Evolutionary conservation across 2,329 filamentous ascomycete genomes (phyloP).

Genomic region (Penicillium vulpinum): DNA sequence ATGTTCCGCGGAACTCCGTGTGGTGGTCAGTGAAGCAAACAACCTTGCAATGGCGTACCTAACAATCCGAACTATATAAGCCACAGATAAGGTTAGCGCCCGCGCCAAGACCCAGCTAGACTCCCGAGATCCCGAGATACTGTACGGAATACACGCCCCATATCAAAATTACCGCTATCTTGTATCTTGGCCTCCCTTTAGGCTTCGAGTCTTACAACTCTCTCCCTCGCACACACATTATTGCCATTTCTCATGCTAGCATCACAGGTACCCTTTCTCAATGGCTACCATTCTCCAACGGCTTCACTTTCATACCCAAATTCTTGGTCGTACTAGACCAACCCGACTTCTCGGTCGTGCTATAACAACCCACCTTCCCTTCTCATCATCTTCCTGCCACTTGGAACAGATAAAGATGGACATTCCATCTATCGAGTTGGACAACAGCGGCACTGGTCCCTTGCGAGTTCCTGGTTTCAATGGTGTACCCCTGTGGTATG

Average conservation of each 20-base stretch:
- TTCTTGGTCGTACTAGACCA: background rate
- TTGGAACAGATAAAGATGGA: background rate
- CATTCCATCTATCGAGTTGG: background rate
- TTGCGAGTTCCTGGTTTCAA: slow-evolving; percentile 7
- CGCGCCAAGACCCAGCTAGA: too few species aligned
- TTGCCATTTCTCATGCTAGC: background rate
- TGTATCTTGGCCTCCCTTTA: background rate
- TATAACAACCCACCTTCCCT: background rate
- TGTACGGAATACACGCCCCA: background rate
- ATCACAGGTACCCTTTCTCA: background rate
- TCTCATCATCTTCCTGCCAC: background rate
- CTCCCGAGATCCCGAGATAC: too few species aligned
- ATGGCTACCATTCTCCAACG: slow-evolving; percentile 3
- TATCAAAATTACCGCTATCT: background rate
- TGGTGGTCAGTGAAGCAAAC: too few species aligned
- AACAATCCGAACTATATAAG: too few species aligned
- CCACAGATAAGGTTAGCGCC: too few species aligned
- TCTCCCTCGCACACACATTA: background rate
- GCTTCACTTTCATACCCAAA: slow-evolving; percentile 1
- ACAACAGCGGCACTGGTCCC: slow-evolving; percentile 2
- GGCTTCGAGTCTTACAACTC: background rate
- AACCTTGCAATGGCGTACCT: too few species aligned
- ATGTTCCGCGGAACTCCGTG: too few species aligned
- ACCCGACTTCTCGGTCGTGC: background rate
- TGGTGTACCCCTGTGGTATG: slow-evolving; percentile 4